phyloP scores from a whole-genome alignment of 345 rosid species.

The Raphanus sativus region DNA sequence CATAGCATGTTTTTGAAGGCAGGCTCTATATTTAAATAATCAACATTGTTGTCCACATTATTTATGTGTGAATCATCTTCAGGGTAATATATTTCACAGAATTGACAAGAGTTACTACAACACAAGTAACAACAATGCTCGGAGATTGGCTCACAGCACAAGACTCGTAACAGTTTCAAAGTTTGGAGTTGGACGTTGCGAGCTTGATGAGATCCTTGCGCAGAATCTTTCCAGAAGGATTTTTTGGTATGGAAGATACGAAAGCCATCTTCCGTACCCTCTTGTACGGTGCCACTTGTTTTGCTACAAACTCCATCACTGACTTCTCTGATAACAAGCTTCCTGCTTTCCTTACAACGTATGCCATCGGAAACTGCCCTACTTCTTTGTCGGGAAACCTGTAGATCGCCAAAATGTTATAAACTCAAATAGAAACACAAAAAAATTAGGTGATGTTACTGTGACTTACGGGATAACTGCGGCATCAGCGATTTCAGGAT shows the following conservation, averaged over 20 bases:
- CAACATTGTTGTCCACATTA: neutral
- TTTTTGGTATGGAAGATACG: slow-evolving; percentile 65
- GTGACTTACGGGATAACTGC: slow-evolving; percentile 84
- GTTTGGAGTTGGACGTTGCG: slow-evolving; percentile 65
- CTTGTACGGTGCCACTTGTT: slow-evolving; percentile 89
- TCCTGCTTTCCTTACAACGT: slow-evolving; percentile 65
- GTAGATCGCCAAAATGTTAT: slow-evolving; percentile 3
- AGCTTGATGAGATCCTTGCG: slow-evolving; percentile 89
- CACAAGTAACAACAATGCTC: neutral
- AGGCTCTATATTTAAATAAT: neutral
- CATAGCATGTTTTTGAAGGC: no score
- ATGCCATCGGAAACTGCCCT: slow-evolving; percentile 88
- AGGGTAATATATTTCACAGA: neutral
- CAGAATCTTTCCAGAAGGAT: slow-evolving; percentile 89
- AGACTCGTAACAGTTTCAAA: slow-evolving; percentile 35
- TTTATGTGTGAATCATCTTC: neutral
- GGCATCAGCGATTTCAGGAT: slow-evolving; percentile 66
- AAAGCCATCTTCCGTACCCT: slow-evolving; percentile 55
- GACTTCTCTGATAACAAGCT: slow-evolving; percentile 47
- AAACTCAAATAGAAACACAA: neutral
- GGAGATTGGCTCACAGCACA: neutral
- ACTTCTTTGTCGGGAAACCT: slow-evolving; percentile 83
- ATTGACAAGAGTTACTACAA: slow-evolving; percentile 5
- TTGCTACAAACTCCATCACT: slow-evolving; percentile 65
- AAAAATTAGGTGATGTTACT: neutral